Evolutionary conservation across 2,329 filamentous ascomycete genomes (phyloP).

Genomic region (Davidsoniella neocaledoniae): DNA sequence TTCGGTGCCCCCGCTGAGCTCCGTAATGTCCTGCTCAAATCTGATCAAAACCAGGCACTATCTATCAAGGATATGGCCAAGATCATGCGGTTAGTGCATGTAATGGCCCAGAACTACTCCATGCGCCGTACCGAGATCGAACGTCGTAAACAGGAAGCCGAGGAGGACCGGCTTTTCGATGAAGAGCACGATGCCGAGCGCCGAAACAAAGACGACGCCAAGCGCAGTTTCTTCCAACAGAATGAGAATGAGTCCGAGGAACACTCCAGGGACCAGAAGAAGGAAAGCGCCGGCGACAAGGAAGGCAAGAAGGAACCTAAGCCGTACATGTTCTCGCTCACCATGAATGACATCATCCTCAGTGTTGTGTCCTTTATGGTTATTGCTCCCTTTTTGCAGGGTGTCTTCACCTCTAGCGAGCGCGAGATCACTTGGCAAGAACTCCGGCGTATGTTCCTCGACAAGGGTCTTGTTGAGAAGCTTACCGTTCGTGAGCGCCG

Average conservation of each 20-base stretch:
- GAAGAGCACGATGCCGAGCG: constrained; percentile 13
- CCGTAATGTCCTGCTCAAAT: constrained; percentile 32
- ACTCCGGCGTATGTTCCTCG: constrained; percentile 79
- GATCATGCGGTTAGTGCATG: constrained; percentile 37
- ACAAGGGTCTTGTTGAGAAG: constrained; percentile 92
- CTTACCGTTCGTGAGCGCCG: constrained; percentile 58
- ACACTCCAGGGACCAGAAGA: constrained; percentile 16
- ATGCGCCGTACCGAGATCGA: constrained; percentile 12
- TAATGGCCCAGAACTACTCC: constrained; percentile 31
- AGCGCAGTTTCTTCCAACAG: constrained; percentile 8
- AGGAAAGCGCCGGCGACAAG: constrained; percentile 10
- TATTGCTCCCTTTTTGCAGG: constrained; percentile 25
- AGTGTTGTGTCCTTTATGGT: constrained; percentile 27
- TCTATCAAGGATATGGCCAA: constrained; percentile 37
- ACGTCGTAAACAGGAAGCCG: constrained; percentile 1
- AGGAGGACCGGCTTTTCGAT: too few relatives aligned
- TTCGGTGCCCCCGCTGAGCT: constrained; percentile 56
- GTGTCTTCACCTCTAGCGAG: constrained; percentile 25
- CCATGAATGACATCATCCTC: constrained; percentile 37
- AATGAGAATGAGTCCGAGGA: constrained; percentile 12
- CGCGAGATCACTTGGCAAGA: constrained; percentile 95
- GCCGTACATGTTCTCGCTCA: constrained; percentile 19
- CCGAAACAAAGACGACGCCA: constrained; percentile 13
- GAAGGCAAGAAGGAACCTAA: constrained; percentile 24
- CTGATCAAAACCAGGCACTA: constrained; percentile 36